A percentile compares a stretch with the other conserved stretches of the same genome.
These are phyloP conservation scores for Tagetes erecta DNA, from an alignment of 129 eudicot genomes.

Conservation along the genomic window DNA sequence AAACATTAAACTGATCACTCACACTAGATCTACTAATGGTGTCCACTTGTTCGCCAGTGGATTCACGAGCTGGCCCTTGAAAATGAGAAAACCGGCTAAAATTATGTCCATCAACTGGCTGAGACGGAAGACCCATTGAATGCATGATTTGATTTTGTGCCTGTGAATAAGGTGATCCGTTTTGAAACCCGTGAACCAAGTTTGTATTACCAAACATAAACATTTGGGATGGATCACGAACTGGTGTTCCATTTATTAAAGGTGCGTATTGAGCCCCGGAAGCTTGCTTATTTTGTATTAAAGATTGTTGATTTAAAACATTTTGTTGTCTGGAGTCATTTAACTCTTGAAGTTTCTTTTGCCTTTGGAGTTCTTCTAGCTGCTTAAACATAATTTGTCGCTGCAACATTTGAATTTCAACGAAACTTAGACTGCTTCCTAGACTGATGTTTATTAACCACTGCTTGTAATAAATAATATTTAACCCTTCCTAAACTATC, in stretches of 20 bases:
- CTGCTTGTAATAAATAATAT: slow-evolving; percentile 7
- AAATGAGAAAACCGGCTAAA: slow-evolving; percentile 44
- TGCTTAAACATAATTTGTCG: slow-evolving; percentile 76
- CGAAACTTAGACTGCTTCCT: slow-evolving; percentile 36
- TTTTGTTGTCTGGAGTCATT: slow-evolving; percentile 50
- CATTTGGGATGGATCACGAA: slow-evolving; percentile 53
- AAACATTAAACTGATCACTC: slow-evolving; percentile 39
- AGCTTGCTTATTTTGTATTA: slow-evolving; percentile 46
- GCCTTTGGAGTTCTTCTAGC: slow-evolving; percentile 74
- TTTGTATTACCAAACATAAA: slow-evolving; percentile 50
- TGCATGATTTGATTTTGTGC: slow-evolving; percentile 39
- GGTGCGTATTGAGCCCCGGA: slow-evolving; percentile 43
- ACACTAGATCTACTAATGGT: slow-evolving; percentile 26
- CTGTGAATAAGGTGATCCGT: slow-evolving; percentile 51
- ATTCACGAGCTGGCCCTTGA: slow-evolving; percentile 48
- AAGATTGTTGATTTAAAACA: slow-evolving; percentile 53
- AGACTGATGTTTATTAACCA: slow-evolving; percentile 28
- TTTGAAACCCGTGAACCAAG: slow-evolving; percentile 53
- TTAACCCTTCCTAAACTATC: slow-evolving; percentile 3
- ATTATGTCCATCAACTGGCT: slow-evolving; percentile 49
- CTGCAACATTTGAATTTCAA: slow-evolving; percentile 71
- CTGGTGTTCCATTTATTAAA: slow-evolving; percentile 53
- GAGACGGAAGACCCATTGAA: slow-evolving; percentile 44
- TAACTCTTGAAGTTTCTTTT: slow-evolving; percentile 67
- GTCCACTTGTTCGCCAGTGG: slow-evolving; percentile 37